Conservation (phyloP, 345 rosid species). For the Chamaenerion angustifolium region DNA sequence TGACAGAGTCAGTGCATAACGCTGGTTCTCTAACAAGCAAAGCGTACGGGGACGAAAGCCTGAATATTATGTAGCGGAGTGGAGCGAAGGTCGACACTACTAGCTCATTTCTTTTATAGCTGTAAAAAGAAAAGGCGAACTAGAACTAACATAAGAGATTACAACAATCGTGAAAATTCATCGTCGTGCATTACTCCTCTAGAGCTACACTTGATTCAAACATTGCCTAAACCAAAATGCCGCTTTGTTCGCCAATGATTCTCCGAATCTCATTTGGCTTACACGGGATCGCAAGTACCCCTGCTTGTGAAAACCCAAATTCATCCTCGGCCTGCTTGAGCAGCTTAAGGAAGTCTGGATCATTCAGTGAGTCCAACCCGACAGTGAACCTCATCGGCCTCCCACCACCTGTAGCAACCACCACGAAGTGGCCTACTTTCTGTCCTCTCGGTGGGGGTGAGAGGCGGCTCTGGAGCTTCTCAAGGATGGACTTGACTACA, state of each 20-base stretch:
- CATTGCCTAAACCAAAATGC: too few species aligned
- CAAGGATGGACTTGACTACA: conserved; percentile 8
- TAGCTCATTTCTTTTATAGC: too few species aligned
- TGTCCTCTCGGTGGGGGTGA: conserved; percentile 12
- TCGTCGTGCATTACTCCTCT: too few species aligned
- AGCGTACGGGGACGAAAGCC: too few species aligned
- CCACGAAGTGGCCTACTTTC: conserved; percentile 33
- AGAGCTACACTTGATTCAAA: too few species aligned
- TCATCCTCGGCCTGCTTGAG: conserved; percentile 21
- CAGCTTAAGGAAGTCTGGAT: conserved; percentile 18
- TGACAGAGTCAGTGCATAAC: too few species aligned
- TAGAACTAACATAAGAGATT: too few species aligned
- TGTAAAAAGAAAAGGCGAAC: too few species aligned
- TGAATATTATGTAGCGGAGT: too few species aligned
- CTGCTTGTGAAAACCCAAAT: conserved; percentile 19
- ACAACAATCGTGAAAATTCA: too few species aligned
- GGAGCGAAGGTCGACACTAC: too few species aligned
- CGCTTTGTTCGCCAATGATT: background rate
- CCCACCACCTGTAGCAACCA: conserved; percentile 23
- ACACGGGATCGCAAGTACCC: conserved; percentile 23
- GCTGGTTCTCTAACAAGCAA: too few species aligned
- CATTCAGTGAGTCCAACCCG: conserved; percentile 13
- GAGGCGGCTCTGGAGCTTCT: conserved; percentile 14
- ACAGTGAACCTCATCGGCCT: conserved; percentile 16
- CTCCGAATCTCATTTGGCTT: conserved; percentile 17